Evolutionary conservation across 495 filamentous ascomycete genomes (phyloP).

Genomic region (Podospora comata): DNA sequence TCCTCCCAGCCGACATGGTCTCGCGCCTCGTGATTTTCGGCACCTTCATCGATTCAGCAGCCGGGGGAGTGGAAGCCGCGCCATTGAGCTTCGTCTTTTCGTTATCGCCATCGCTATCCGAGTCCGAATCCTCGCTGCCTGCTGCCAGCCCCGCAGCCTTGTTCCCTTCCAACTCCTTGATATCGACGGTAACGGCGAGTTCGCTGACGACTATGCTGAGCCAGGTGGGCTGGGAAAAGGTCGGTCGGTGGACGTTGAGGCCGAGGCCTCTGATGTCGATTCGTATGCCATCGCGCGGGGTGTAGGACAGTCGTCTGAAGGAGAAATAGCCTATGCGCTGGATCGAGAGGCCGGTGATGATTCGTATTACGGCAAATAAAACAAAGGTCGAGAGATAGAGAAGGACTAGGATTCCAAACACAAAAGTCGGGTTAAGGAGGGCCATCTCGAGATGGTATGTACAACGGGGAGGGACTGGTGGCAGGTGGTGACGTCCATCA

Average conservation of each 20-base stretch:
- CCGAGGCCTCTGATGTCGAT: slow-evolving; percentile 89
- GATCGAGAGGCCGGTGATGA: slow-evolving; percentile 91
- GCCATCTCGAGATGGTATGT: slow-evolving; percentile 37
- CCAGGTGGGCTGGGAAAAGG: slow-evolving; percentile 97
- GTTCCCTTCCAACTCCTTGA: slow-evolving; percentile 56
- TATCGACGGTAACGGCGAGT: slow-evolving; percentile 76
- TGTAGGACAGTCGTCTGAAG: slow-evolving; percentile 82
- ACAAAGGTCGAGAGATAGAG: slow-evolving; percentile 90
- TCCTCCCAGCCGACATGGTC: slow-evolving; percentile 43
- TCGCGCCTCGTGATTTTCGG: slow-evolving; percentile 23
- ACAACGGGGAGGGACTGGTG: slow-evolving; percentile 22
- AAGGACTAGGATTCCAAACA: slow-evolving; percentile 77
- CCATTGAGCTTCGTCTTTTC: slow-evolving; percentile 21
- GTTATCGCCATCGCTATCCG: slow-evolving; percentile 25
- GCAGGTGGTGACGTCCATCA: slow-evolving; percentile 17
- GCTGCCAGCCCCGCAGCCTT: slow-evolving; percentile 30
- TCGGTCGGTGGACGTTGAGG: slow-evolving; percentile 82
- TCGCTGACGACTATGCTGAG: slow-evolving; percentile 83
- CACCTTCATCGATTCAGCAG: slow-evolving; percentile 23
- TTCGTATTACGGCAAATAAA: slow-evolving; percentile 86
- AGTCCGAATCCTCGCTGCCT: slow-evolving; percentile 25
- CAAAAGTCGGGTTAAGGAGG: slow-evolving; percentile 66
- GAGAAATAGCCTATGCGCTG: slow-evolving; percentile 92
- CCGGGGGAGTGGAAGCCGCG: neutral
- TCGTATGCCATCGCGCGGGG: slow-evolving; percentile 77